These are phyloP conservation scores for Penicillium brasilianum DNA, from an alignment of 2,329 filamentous ascomycete species.

Conservation along the genomic window DNA sequence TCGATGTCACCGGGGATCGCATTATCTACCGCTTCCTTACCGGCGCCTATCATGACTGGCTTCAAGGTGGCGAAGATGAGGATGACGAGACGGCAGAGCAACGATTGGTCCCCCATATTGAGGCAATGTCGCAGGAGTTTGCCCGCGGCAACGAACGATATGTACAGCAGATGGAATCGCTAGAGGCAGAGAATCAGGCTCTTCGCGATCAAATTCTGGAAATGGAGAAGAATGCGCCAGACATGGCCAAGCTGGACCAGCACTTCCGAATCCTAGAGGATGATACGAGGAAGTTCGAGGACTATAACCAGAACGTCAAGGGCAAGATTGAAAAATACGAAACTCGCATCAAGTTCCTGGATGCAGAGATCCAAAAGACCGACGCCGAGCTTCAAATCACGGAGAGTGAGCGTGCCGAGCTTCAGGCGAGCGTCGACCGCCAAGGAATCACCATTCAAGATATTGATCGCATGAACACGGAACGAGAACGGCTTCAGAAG, in stretches of 20 bases:
- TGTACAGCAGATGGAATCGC: constrained; percentile 77
- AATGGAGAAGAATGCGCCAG: constrained; percentile 82
- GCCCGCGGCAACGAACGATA: constrained; percentile 84
- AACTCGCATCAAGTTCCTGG: constrained; percentile 76
- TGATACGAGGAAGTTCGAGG: constrained; percentile 92
- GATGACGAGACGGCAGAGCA: constrained; percentile 81
- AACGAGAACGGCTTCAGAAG: constrained; percentile 90
- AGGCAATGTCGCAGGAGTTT: constrained; percentile 86
- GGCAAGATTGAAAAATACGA: constrained; percentile 90
- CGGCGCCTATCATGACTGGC: constrained; percentile 89
- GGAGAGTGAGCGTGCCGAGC: constrained; percentile 76
- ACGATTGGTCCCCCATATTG: constrained; percentile 80
- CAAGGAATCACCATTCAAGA: constrained; percentile 97
- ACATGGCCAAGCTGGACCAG: constrained; percentile 82
- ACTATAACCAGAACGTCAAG: constrained; percentile 85
- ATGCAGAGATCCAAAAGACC: constrained; percentile 82
- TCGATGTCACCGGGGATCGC: constrained; percentile 85
- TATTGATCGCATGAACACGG: constrained; percentile 98
- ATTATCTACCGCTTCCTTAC: constrained; percentile 95
- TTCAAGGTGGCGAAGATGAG: constrained; percentile 88
- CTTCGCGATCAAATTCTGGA: constrained; percentile 87
- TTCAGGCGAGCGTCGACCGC: constrained; percentile 87
- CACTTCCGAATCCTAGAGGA: constrained; percentile 93
- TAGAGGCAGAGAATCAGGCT: constrained; percentile 84
- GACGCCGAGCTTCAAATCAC: constrained; percentile 75